Evolutionary conservation across 331 rosid genomes (phyloP), one percentile per base, ranked within the genome.

Genomic region (Quercus tomentella): DNA sequence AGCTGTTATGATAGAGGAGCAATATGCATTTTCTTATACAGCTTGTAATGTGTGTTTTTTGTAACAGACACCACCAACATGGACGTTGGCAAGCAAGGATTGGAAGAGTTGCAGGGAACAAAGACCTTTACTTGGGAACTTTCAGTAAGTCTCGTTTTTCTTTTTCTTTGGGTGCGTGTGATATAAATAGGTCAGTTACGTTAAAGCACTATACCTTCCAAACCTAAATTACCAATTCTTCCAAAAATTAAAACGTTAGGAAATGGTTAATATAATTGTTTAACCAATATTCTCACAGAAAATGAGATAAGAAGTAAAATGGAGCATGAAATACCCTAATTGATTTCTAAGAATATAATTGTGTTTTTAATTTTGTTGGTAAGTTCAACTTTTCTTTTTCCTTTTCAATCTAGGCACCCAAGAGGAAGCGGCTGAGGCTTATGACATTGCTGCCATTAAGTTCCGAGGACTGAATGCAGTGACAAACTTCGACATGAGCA

Each of bases 11-110:
- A 60, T 12, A 12, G 67, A 12, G 67, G 25, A 22, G 18, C 67
- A 63, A 63, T 11, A 62, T 65, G 43, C 43, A 65, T 66, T 5
- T 30, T 66, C 25, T 66, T 30, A 31, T 66, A 66, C 51, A 66
- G 25, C 51, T 66, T 37, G 28, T 30, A 26, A 21, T 76, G 25
- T 37, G 72, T 22, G 45, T 41, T 41, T 18, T 33, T 67, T 35
- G 15, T 56, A 78, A 80, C 82, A 94, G 98, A 70, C 98, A 94
- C 81, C 98, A 94, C 76, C 98, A 94, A 85, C 98, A 94, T 72
- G 98, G 98, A 67, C 92, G 98, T 84, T 94, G 98, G 98, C 98
- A 94, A 85, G 98, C 98, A 1, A 92, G 98, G 85, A 94, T 94
- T 68, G 98, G 98, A 56, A 83, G 98, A 84, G 98, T 94, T 76